Evolutionary conservation across 2,329 filamentous ascomycete genomes (phyloP).

Genomic region (Cladosporium sp.): DNA sequence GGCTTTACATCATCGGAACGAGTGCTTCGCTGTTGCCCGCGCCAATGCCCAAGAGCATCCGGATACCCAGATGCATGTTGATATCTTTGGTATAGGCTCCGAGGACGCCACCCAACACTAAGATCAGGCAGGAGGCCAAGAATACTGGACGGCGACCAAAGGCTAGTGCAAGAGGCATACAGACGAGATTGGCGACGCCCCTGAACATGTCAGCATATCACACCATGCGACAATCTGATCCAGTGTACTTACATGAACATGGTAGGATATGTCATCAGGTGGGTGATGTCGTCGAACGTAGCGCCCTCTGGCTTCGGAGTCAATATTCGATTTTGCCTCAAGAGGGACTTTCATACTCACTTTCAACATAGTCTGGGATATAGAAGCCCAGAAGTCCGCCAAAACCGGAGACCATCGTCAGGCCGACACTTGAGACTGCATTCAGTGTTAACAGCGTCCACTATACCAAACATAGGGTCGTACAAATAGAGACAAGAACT

Average conservation of each 20-base stretch:
- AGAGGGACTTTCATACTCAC: constrained; percentile 5
- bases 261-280: constrained; percentile 29
- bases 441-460: constrained; percentile 4
- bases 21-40: constrained; percentile 23
- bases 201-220: constrained; percentile 16
- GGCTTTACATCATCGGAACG: constrained; percentile 20
- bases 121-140: constrained; percentile 24
- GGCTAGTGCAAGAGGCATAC: constrained; percentile 32
- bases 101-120: constrained; percentile 24
- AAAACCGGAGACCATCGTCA: constrained; percentile 37
- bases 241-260: constrained; percentile 18
- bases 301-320: constrained; percentile 24
- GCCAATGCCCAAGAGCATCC: constrained; percentile 28
- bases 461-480: background rate
- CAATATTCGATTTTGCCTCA: background rate
- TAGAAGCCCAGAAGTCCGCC: constrained; percentile 38
- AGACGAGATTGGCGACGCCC: constrained; percentile 27
- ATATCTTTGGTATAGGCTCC: constrained; percentile 21
- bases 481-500: constrained; percentile 25
- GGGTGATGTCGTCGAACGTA: constrained; percentile 35
- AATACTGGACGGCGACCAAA: constrained; percentile 31
- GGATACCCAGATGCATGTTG: constrained; percentile 23
- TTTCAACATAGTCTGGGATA: constrained; percentile 33
- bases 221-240: too few species aligned
- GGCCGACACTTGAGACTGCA: constrained; percentile 35